Base-by-base conservation (phyloP, 371 early-diverging fungal genomes). In the Apophysomyces variabilis region DNA sequence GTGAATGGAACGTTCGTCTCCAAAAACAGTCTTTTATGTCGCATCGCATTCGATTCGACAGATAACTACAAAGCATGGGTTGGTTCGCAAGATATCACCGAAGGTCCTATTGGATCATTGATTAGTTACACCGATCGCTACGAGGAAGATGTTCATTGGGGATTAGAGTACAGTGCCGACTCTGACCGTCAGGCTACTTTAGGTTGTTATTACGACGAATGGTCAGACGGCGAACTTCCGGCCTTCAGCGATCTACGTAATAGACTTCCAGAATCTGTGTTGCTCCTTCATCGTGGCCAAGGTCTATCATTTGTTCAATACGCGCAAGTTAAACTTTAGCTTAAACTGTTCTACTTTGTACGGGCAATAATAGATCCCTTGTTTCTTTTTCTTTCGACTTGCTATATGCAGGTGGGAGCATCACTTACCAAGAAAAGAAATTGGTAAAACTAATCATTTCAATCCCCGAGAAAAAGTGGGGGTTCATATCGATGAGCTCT, bases 121-220 rank as follows among this genome's bases (percentile, higher is more conserved):
- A 47, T 73, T 0, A 68, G 66, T 36, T 82, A 86, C 59, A 66
- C 73, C 26, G 72, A 77, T 35, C 45, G 77, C 14, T 82, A 77
- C 39, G 80, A 74, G 32, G 64, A 69, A 21, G 60, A 60, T 12
- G 70, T 85, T 1, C 36, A 66, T 3, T 77, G 82, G 60, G 68
- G 71, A 41, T 65, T 82, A 7, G 74, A 77, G 36, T 76, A 75
- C 58, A 66, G 67, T 38, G 58, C 62, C 5, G 62, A 74, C 6
- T 50, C 62, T 2, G 21, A 74, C 5, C 21, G 68, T 12, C 65
- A 69, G 35, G 82, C 69, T 0, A 68, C 39, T 3, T 67, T 85
- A 4, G 67, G 73, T 16, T 87, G 88, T 32, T 66, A 68, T 47
- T 81, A 81, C 61, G 81, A 81, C 64, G 81, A 81, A 61, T 81